Conservation (phyloP, 345 rosid genomes). For the Syzygium aromaticum region DNA sequence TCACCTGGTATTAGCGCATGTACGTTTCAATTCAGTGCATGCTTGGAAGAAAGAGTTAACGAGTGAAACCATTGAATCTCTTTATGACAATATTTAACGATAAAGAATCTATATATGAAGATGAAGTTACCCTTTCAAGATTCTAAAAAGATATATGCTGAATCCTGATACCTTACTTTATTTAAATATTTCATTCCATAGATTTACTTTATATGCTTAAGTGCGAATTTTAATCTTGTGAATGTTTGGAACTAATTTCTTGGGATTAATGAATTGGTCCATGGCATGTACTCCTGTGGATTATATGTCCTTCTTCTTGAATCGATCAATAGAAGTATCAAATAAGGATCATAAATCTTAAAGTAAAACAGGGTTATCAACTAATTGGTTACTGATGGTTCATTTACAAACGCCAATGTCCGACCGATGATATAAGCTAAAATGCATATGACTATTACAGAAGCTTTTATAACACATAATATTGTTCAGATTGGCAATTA, state of each 20-base stretch:
- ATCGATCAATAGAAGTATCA: neutral
- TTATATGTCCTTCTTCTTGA: neutral
- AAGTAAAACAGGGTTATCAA: neutral
- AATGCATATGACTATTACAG: neutral
- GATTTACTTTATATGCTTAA: neutral
- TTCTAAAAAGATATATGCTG: neutral
- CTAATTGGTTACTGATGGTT: neutral
- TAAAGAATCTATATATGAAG: neutral
- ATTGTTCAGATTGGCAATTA: neutral
- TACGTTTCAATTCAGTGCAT: neutral
- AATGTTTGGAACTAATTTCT: neutral
- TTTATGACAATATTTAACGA: neutral
- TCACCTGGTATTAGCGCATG: neutral
- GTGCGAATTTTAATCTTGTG: neutral
- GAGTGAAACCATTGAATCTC: neutral
- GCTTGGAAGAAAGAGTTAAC: neutral
- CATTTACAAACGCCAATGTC: neutral
- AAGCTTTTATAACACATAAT: neutral
- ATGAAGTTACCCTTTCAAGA: neutral
- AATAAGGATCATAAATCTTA: neutral
- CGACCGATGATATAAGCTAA: neutral
- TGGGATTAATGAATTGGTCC: neutral
- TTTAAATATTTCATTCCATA: neutral
- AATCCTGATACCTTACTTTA: neutral
- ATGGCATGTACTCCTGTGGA: neutral